Percentiles rank a stretch among this genome's conserved stretches.
These are phyloP conservation scores for Beauveria rudraprayagi DNA, from an alignment of 2,329 filamentous ascomycete species.

Conservation along the genomic window DNA sequence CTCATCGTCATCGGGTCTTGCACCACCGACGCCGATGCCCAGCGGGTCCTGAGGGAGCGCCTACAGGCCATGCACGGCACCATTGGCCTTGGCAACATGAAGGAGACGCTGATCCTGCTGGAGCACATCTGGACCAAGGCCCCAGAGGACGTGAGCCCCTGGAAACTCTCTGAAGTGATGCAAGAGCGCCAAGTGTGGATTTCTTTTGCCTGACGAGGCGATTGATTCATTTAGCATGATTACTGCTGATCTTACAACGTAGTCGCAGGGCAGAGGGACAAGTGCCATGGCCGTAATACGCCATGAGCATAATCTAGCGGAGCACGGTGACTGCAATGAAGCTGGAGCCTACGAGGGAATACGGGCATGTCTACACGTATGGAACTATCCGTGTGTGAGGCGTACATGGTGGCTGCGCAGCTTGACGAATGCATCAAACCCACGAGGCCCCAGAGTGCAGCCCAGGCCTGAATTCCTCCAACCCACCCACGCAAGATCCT, in stretches of 20 bases:
- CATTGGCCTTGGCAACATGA: conserved; percentile 39
- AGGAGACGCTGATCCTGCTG: conserved; percentile 32
- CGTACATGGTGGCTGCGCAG: conserved; percentile 76
- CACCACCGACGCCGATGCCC: conserved; percentile 25
- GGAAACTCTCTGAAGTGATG: conserved; percentile 38
- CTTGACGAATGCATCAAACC: conserved; percentile 93
- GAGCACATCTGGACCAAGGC: conserved; percentile 34
- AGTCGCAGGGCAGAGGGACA: too few species aligned
- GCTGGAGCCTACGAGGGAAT: neutral
- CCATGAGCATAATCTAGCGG: neutral
- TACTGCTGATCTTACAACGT: neutral
- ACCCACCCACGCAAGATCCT: conserved; percentile 90
- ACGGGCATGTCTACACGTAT: neutral
- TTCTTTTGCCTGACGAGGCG: conserved; percentile 33
- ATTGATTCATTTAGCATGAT: neutral
- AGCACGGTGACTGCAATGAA: neutral
- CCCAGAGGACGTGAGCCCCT: conserved; percentile 26
- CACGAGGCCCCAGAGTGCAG: conserved; percentile 81
- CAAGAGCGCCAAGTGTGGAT: conserved; percentile 39
- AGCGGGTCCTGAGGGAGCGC: conserved; percentile 26
- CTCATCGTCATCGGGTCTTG: conserved; percentile 31
- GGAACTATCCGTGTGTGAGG: neutral
- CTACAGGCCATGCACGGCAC: conserved; percentile 26
- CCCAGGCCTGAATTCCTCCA: conserved; percentile 97
- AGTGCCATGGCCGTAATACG: too few species aligned